Evolutionary conservation across 352 stramenopile genomes (phyloP), one percentile per base, ranked within the genome.

Genomic region (Globisporangium abappressorium): DNA sequence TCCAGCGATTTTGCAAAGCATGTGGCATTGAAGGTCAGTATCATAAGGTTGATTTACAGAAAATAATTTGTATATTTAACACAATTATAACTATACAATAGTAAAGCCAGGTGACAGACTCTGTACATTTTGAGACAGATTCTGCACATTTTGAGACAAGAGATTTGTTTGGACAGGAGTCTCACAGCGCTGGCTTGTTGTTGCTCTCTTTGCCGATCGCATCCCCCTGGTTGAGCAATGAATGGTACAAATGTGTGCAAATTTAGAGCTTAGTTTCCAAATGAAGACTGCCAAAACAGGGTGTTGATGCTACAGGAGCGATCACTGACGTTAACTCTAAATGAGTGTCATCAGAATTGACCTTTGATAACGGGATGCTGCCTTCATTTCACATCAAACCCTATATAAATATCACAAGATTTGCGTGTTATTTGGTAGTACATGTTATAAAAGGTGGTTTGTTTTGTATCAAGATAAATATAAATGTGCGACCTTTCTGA

Each of bases 71-170:
- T 2, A 46, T 20, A 46, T 46, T 46, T 46, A 46, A 18, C 3
- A 33, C 30, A 33, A 33, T 33, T 33, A 46, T 5, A 46, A 14
- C 12, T 46, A 26, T 26, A 26, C 24, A 26, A 26, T 26, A 26
- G 24, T 26, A 26, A 26, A 26, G 0, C 24, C 24, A 26, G 24
- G 24, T 26, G 24, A 28, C 47, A 55, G 47, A 9, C 18, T 28
- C 47, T 55, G 47, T n/a, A 28, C 47, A 28, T 28, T 55, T 55
- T 55, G 47, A 8, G n/a, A 28, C 47, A 55, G 47, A 9, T 28
- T 28, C 47, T 55, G 47, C 47, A 28, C 47, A 28, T 28, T 55
- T 55, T 55, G 47, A 8, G n/a, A 55, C n/a, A 55, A 55, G 47
- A 3, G 15, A 55, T 22, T 54, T 28, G 36, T 43, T 43, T 46